These are phyloP conservation scores for Globisporangium middletonii DNA, from an alignment of 352 stramenopile genomes.

Conservation along the genomic window DNA sequence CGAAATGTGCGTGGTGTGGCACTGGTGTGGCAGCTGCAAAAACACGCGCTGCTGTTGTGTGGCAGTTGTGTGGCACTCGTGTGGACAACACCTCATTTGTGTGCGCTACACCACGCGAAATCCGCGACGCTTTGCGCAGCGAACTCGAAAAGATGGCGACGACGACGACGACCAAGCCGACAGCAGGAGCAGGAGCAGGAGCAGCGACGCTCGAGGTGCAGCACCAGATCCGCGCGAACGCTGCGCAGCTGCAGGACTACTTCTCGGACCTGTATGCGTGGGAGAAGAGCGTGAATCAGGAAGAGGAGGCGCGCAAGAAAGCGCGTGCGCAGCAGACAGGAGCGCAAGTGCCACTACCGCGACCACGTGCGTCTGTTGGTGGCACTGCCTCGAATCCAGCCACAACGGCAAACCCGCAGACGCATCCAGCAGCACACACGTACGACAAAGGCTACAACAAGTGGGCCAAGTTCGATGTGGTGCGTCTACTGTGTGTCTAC, in stretches of 20 bases:
- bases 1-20: too few species aligned
- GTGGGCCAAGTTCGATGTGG: conserved; percentile 88
- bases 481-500: conserved; percentile 11
- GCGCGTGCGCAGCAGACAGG: conserved; percentile 6
- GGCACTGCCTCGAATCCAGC: background rate
- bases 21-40: background rate
- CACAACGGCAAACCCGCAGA: conserved; percentile 18
- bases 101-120: too few species aligned
- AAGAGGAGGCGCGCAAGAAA: conserved; percentile 37
- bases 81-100: too few species aligned
- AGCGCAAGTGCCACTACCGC: background rate
- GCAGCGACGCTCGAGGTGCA: conserved; percentile 43
- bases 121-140: too few species aligned
- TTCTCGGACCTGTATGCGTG: conserved; percentile 71
- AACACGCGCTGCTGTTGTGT: background rate
- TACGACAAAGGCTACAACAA: conserved; percentile 90
- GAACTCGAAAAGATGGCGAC: background rate
- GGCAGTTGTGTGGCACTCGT: too few species aligned
- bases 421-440: conserved; percentile 55
- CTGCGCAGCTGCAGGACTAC: conserved; percentile 71
- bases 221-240: conserved; percentile 79
- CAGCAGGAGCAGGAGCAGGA: too few species aligned
- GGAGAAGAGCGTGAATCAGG: conserved; percentile 64
- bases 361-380: background rate
- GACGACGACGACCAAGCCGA: background rate